Percentiles rank a stretch among this genome's conserved stretches.
Evolutionary conservation across 371 early-diverging fungal species (phyloP).

Genomic region (Mortierella sp.): DNA sequence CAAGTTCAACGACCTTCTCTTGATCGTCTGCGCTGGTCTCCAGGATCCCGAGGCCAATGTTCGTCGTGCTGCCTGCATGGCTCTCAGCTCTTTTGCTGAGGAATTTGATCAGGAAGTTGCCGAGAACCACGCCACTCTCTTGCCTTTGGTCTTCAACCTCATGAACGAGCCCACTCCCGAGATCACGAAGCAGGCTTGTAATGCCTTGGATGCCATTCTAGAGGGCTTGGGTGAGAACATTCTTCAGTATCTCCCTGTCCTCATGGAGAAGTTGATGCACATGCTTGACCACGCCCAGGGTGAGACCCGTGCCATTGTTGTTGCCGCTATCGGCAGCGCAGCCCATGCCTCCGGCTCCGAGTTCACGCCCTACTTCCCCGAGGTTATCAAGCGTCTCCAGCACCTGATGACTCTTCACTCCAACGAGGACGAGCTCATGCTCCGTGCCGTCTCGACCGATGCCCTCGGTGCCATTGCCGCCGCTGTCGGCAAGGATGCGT

Average conservation of each 20-base stretch:
- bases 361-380: constrained; percentile 84
- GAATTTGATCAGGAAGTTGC: constrained; percentile 84
- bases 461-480: constrained; percentile 87
- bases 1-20: constrained; percentile 78
- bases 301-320: constrained; percentile 79
- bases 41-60: constrained; percentile 83
- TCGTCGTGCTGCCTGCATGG: constrained; percentile 88
- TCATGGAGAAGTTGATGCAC: constrained; percentile 82
- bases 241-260: constrained; percentile 77
- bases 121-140: constrained; percentile 77
- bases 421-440: constrained; percentile 68
- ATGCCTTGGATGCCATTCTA: constrained; percentile 88
- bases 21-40: constrained; percentile 79
- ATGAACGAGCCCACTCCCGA: constrained; percentile 78
- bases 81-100: constrained; percentile 83
- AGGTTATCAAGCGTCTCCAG: constrained; percentile 77
- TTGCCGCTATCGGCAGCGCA: constrained; percentile 88
- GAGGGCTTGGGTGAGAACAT: constrained; percentile 85
- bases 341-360: constrained; percentile 81
- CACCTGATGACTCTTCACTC: constrained; percentile 76
- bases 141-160: constrained; percentile 85
- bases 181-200: constrained; percentile 82
- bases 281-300: constrained; percentile 74
- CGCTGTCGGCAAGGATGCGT: constrained; percentile 90
- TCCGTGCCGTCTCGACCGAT: constrained; percentile 90